These are phyloP conservation scores for Wickerhamomyces subpelliculosus DNA, from an alignment of 805 yeast genomes.

Conservation along the genomic window DNA sequence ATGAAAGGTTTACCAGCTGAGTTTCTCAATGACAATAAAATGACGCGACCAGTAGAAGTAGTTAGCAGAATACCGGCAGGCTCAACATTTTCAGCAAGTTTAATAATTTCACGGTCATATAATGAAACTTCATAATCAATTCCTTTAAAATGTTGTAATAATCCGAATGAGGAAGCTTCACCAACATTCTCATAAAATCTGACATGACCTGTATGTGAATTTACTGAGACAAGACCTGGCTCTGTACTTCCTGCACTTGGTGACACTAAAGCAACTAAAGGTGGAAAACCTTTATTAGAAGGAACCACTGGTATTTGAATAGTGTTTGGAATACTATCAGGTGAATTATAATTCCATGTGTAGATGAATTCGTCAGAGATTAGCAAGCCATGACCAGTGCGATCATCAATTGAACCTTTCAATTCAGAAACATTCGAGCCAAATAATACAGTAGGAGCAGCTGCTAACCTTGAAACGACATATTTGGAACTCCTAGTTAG, in stretches of 20 bases:
- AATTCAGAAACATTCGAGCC: slow-evolving; percentile 2
- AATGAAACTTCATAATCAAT: slow-evolving; percentile 34
- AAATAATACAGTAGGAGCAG: slow-evolving; percentile 35
- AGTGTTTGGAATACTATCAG: slow-evolving; percentile 52
- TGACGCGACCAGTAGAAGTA: slow-evolving; percentile 62
- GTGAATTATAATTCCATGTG: slow-evolving; percentile 64
- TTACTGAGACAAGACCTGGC: slow-evolving; percentile 69
- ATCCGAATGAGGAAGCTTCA: slow-evolving; percentile 59
- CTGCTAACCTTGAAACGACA: slow-evolving; percentile 49
- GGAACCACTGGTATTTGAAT: slow-evolving; percentile 37
- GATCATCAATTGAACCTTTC: slow-evolving; percentile 24
- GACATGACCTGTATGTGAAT: slow-evolving; percentile 49
- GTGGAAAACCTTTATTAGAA: slow-evolving; percentile 26
- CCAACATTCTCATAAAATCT: slow-evolving; percentile 71
- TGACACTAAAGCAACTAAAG: slow-evolving; percentile 50
- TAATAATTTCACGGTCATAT: slow-evolving; percentile 46
- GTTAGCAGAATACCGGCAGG: slow-evolving; percentile 71
- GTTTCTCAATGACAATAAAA: slow-evolving; percentile 59
- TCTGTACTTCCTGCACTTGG: slow-evolving; percentile 45
- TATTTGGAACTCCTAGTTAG: slow-evolving; percentile 53
- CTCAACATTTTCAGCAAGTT: slow-evolving; percentile 51
- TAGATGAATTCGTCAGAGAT: slow-evolving; percentile 37
- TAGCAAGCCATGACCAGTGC: slow-evolving; percentile 22
- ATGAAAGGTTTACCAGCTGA: slow-evolving; percentile 54
- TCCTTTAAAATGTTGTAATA: slow-evolving; percentile 36